A percentile compares a stretch with the other conserved stretches of the same genome.
These are phyloP conservation scores for Talinum fruticosum DNA, from an alignment of 148 eudicot genomes.

Conservation along the genomic window DNA sequence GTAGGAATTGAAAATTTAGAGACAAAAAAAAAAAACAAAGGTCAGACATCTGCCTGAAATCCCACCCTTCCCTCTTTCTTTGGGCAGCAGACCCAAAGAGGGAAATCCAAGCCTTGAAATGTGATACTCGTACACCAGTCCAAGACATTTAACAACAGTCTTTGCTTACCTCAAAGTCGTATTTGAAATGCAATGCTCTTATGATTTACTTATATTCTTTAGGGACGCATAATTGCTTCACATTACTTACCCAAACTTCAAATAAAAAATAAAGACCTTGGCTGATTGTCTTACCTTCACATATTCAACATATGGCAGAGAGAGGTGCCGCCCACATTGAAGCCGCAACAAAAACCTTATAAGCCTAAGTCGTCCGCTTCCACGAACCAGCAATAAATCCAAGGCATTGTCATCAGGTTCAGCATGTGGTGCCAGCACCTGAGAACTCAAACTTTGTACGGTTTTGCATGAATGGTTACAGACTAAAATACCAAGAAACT, in stretches of 20 bases:
- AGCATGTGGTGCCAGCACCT: slow-evolving; percentile 93
- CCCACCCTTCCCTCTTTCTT: no score
- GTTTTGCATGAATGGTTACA: slow-evolving; percentile 97
- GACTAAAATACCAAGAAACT: slow-evolving; percentile 78
- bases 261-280: not conserved
- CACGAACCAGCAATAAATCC: slow-evolving; percentile 87
- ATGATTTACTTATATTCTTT: not conserved
- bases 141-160: no score
- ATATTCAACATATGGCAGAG: slow-evolving; percentile 93
- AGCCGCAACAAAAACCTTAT: slow-evolving; percentile 70
- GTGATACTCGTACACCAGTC: no score
- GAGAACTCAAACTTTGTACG: slow-evolving; percentile 91
- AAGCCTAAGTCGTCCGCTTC: slow-evolving; percentile 77
- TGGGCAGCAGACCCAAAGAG: no score
- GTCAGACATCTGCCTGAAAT: not conserved
- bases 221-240: no score
- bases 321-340: slow-evolving; percentile 81
- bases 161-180: no score
- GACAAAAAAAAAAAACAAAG: not conserved
- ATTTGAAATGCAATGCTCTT: not conserved
- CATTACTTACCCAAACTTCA: not conserved
- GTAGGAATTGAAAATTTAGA: not conserved
- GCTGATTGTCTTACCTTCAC: slow-evolving; percentile 61
- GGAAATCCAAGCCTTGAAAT: no score
- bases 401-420: slow-evolving; percentile 79